Percentiles rank a stretch among this genome's conserved stretches.
phyloP scores from a whole-genome alignment of 352 stramenopile species.

The Phytophthora sp. region DNA sequence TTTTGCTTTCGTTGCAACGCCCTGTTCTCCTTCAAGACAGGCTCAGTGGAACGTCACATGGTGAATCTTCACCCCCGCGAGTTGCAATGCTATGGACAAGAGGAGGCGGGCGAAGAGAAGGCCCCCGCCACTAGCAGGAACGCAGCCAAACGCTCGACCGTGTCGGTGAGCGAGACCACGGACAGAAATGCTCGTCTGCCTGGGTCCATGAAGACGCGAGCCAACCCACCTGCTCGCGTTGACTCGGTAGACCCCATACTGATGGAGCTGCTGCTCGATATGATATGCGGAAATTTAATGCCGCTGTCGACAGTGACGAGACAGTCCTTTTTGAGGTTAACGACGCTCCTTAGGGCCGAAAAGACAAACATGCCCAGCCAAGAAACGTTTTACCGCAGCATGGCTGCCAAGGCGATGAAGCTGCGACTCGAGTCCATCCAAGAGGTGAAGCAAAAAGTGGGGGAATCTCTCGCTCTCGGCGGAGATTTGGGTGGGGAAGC shows the following conservation, averaged over 20 bases:
- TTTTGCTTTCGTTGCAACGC: slow-evolving; percentile 8
- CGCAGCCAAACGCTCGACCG: neutral
- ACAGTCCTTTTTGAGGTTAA: neutral
- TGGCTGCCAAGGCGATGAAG: too few species aligned
- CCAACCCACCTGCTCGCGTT: neutral
- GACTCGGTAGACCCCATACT: neutral
- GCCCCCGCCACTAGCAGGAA: neutral
- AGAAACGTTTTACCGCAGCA: too few species aligned
- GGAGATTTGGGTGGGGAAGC: slow-evolving; percentile 12
- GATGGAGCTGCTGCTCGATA: slow-evolving; percentile 1
- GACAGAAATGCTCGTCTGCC: neutral
- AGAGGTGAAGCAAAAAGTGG: slow-evolving; percentile 10
- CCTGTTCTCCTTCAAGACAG: slow-evolving; percentile 1
- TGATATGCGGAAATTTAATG: slow-evolving; percentile 1
- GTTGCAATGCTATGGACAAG: neutral
- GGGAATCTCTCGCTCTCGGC: slow-evolving; percentile 7
- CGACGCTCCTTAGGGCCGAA: neutral
- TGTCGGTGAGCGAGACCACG: neutral
- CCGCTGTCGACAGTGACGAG: slow-evolving; percentile 6
- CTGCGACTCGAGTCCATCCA: too few species aligned
- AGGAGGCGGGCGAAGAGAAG: neutral
- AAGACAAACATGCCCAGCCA: too few species aligned
- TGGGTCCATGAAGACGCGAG: neutral
- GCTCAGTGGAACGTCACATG: slow-evolving; percentile 13
- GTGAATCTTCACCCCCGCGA: neutral